Evolutionary conservation across 2,329 filamentous ascomycete genomes (phyloP), one percentile per base, ranked within the genome.

Genomic region (Aspergillus phoenicis): DNA sequence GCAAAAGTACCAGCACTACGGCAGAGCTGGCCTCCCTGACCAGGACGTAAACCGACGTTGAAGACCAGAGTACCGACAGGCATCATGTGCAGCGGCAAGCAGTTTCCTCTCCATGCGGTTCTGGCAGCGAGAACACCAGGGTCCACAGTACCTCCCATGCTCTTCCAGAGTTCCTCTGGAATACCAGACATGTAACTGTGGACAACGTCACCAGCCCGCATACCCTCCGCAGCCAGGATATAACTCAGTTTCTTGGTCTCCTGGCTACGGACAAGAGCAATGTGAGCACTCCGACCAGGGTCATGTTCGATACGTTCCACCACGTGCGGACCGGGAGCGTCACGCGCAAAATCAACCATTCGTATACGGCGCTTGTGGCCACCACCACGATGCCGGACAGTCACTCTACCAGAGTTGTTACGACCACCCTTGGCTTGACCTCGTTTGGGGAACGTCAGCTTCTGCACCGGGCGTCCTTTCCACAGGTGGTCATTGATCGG

Each of bases 291-390:
- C 55, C 95, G 89, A 66, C 92, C 92, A 0, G 95, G 95, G 71
- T 99, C 96, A 76, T 98, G 93, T 77, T 99, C 95, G 71, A 99
- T 93, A 63, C 95, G 87, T 74, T 98, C 93, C 58, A 99, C 94
- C 15, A 89, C 79, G 70, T 98, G 95, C 65, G 91, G 88, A 17
- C 95, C 95, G 0, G 93, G 87, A 26, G 85, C 85, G 76, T 84
- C 87, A 57, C 95, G 89, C 66, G 88, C 82, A 75, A 97, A 99
- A 78, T 99, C 96, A 36, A 99, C 88, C 1, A 88, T 95, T 62
- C 96, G 85, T 80, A 99, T 96, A 73, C 95, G 89, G 72, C 93
- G 85, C 83, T 97, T 96, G 62, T 89, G 89, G 67, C 95, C 96
- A 76, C 94, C 95, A 74, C 95, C 95, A 60, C 90, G 89, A 81